These are phyloP conservation scores for Corymbia calophylla DNA, from an alignment of 441 rosid genomes.

Conservation along the genomic window DNA sequence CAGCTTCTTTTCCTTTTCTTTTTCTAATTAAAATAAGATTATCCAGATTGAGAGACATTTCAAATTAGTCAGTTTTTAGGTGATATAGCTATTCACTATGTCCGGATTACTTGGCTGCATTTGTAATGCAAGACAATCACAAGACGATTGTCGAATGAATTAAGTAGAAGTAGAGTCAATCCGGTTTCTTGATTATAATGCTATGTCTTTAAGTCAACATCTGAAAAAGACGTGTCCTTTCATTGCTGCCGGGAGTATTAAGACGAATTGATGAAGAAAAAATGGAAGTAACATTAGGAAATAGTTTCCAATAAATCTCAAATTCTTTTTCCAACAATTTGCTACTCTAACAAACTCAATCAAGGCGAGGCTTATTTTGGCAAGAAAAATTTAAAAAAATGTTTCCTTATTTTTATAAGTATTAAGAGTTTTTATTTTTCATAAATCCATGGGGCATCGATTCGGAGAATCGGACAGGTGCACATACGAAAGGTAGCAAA, in stretches of 20 bases:
- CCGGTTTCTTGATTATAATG: neutral
- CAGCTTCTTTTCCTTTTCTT: fast-evolving
- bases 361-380: neutral
- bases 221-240: fast-evolving
- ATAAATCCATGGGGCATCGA: neutral
- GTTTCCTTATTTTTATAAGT: neutral
- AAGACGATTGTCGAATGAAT: fast-evolving
- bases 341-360: neutral
- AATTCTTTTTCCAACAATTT: neutral
- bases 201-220: fast-evolving
- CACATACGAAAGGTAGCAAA: neutral
- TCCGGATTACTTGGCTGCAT: neutral
- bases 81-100: neutral
- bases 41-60: neutral
- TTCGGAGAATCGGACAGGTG: neutral
- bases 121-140: neutral
- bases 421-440: neutral
- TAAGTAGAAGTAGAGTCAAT: neutral
- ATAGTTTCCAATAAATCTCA: neutral
- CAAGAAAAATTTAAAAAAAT: too few relatives aligned
- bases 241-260: too few relatives aligned
- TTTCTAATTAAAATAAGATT: neutral
- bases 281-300: neutral
- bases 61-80: neutral
- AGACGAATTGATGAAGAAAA: fast-evolving